These are phyloP conservation scores for Nicotiana benthamiana DNA, from an alignment of 257 asterid genomes.

Conservation along the genomic window DNA sequence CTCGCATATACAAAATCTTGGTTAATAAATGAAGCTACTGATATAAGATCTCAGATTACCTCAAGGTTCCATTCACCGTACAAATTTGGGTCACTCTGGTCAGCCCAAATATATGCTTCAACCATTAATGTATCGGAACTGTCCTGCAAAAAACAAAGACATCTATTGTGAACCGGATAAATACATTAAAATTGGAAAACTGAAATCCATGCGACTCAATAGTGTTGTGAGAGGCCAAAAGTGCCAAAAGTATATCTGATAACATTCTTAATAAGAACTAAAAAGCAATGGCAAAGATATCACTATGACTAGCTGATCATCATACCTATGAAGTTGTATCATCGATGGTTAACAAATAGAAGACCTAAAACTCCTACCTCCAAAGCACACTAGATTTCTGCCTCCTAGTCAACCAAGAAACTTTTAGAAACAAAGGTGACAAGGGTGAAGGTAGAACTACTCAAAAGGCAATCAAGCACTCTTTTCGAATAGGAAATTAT, in stretches of 20 bases:
- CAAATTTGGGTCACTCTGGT: slow-evolving; percentile 57
- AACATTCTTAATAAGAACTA: not conserved
- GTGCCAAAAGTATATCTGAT: not conserved
- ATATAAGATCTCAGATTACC: slow-evolving; percentile 24
- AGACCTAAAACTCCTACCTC: not conserved
- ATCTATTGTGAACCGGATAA: not conserved
- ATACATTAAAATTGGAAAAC: not conserved
- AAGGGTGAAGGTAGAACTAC: not conserved
- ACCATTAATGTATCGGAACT: slow-evolving; percentile 43
- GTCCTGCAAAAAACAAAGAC: slow-evolving; percentile 39
- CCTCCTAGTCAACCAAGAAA: not conserved
- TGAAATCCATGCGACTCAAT: not conserved
- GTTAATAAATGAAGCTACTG: not conserved
- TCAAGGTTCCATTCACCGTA: slow-evolving; percentile 71
- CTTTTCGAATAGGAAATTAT: not conserved
- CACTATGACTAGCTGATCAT: not conserved
- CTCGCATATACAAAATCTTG: not conserved
- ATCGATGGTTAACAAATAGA: not conserved
- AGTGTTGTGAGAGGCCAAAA: not conserved
- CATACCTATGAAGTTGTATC: not conserved
- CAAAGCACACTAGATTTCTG: not conserved
- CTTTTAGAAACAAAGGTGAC: not conserved
- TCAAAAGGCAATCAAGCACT: not conserved
- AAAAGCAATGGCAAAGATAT: not conserved
- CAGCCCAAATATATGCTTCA: slow-evolving; percentile 52